A percentile compares a stretch with the other conserved stretches of the same genome.
These are phyloP conservation scores for Xylaria telfairii DNA, from an alignment of 495 filamentous ascomycete genomes.

Conservation along the genomic window DNA sequence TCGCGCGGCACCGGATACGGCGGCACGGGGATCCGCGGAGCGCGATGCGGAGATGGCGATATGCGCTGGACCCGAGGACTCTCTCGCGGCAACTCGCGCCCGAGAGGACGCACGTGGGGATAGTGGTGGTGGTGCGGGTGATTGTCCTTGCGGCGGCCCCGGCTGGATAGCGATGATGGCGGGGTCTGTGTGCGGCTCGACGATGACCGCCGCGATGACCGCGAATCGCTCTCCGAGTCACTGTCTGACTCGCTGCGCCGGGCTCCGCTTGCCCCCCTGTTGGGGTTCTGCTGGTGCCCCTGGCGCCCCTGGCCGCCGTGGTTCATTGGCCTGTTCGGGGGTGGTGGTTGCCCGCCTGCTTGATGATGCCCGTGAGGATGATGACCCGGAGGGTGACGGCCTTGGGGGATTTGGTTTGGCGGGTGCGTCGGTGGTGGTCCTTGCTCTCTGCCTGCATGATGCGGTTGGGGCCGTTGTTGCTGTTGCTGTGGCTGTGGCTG, in stretches of 20 bases:
- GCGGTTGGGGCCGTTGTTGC: neutral
- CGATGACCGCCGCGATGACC: neutral
- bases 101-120: neutral
- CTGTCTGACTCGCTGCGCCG: constrained; percentile 1
- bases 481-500: too few relatives aligned
- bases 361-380: too few relatives aligned
- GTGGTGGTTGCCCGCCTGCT: neutral
- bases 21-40: neutral
- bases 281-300: neutral
- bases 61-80: neutral
- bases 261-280: neutral
- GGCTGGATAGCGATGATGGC: constrained; percentile 12
- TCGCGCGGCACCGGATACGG: neutral
- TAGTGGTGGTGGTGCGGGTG: neutral
- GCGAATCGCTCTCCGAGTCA: constrained; percentile 11
- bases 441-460: neutral
- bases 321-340: neutral
- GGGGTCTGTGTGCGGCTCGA: neutral
- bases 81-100: neutral
- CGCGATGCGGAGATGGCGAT: neutral
- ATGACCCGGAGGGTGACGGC: too few relatives aligned
- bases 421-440: neutral
- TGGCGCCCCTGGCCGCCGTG: neutral
- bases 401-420: neutral
- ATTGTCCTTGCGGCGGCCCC: neutral